These are phyloP conservation scores for Epichloe elymi DNA, from an alignment of 2,329 filamentous ascomycete genomes.

Conservation along the genomic window DNA sequence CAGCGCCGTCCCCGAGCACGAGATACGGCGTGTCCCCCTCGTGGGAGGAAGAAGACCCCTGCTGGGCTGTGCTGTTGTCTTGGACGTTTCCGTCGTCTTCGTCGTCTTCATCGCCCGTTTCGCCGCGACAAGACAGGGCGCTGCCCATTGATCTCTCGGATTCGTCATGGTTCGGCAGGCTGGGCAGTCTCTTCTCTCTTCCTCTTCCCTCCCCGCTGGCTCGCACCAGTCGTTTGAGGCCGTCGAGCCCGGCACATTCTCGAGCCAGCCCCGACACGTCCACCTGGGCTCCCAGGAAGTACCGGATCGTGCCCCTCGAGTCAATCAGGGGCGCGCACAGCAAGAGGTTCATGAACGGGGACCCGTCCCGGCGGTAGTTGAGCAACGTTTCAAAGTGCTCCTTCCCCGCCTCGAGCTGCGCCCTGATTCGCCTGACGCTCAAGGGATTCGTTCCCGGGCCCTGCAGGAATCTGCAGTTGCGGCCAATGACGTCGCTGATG, in stretches of 20 bases:
- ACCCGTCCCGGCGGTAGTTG: slow-evolving; percentile 66
- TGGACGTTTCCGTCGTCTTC: too few relatives aligned
- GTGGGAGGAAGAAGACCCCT: too few relatives aligned
- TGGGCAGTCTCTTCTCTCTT: not conserved
- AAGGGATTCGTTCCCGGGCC: slow-evolving; percentile 55
- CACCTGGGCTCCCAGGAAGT: slow-evolving; percentile 57
- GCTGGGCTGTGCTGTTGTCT: too few relatives aligned
- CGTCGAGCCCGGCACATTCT: slow-evolving; percentile 51
- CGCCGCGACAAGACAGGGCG: not conserved
- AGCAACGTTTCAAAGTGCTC: slow-evolving; percentile 62
- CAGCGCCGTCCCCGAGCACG: not conserved
- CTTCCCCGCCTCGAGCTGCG: slow-evolving; percentile 44
- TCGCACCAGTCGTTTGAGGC: slow-evolving; percentile 22
- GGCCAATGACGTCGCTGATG: slow-evolving; percentile 56
- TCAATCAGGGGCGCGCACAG: slow-evolving; percentile 63
- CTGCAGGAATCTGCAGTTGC: slow-evolving; percentile 68
- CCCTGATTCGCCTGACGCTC: slow-evolving; percentile 47
- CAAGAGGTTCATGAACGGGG: slow-evolving; percentile 62
- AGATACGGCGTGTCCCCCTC: not conserved
- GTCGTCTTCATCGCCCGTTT: not conserved
- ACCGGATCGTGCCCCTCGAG: slow-evolving; percentile 50
- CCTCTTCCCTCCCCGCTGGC: not conserved
- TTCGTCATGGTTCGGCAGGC: too few relatives aligned
- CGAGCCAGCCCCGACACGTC: slow-evolving; percentile 56
- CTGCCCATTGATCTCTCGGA: not conserved